These are phyloP conservation scores for Turritis glabra DNA, from an alignment of 345 rosid genomes.

Conservation along the genomic window DNA sequence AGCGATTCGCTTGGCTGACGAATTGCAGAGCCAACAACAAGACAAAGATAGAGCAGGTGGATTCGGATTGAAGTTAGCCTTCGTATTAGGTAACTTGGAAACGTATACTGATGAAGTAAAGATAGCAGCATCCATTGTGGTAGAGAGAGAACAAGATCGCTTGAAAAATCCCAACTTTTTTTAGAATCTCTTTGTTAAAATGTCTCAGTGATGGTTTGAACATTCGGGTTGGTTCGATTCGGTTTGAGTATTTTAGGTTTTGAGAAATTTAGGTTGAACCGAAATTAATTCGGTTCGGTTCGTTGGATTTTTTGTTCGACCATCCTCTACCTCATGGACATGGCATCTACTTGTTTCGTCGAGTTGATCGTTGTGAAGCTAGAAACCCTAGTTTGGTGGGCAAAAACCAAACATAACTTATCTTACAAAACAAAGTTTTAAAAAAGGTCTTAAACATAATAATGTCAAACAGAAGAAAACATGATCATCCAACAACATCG, in stretches of 20 bases:
- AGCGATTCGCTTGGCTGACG: conserved; percentile 40
- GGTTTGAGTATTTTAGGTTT: background rate
- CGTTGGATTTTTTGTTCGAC: background rate
- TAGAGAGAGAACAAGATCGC: background rate
- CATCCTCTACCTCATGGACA: too few relatives aligned
- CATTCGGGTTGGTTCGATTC: background rate
- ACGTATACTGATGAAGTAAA: conserved; percentile 43
- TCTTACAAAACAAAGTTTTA: background rate
- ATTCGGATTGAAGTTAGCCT: conserved; percentile 25
- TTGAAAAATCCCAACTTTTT: conserved; percentile 12
- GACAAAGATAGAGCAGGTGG: conserved; percentile 40
- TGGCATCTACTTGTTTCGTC: background rate
- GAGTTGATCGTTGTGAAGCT: background rate
- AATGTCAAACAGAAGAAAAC: conserved; percentile 17
- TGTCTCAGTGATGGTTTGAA: background rate
- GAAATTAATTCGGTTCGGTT: background rate
- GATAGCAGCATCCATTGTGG: conserved; percentile 54
- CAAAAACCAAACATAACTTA: too few relatives aligned
- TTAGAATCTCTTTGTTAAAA: background rate
- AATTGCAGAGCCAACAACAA: conserved; percentile 36
- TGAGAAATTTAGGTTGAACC: background rate
- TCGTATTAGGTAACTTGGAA: conserved; percentile 47
- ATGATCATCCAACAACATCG: conserved; percentile 5
- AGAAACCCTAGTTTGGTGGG: too few relatives aligned
- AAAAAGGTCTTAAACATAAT: background rate